Evolutionary conservation across 441 rosid genomes (phyloP).

Genomic region (Croton setiger): DNA sequence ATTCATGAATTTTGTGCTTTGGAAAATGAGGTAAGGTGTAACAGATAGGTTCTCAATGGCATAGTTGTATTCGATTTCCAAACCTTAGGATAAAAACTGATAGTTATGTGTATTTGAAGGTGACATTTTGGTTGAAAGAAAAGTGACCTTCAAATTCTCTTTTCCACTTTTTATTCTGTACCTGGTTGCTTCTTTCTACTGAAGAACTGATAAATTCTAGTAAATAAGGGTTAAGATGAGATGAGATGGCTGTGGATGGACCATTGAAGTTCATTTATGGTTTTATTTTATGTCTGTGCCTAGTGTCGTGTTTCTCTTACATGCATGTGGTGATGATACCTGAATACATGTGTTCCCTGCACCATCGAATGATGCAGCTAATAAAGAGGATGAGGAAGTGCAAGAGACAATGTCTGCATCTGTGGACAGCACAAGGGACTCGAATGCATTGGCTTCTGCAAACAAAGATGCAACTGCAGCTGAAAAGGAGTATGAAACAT

Average conservation of each 20-base stretch:
- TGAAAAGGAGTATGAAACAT: constrained; percentile 41
- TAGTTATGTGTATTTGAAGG: neutral
- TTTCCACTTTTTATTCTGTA: neutral
- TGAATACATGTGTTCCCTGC: neutral
- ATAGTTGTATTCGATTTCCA: neutral
- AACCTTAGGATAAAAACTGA: neutral
- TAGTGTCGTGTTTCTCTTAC: neutral
- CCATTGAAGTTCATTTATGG: neutral
- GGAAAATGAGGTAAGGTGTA: neutral
- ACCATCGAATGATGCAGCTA: constrained; percentile 31
- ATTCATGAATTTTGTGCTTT: neutral
- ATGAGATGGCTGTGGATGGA: constrained; percentile 1
- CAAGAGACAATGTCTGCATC: constrained; percentile 59
- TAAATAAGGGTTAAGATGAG: neutral
- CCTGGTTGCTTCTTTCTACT: neutral
- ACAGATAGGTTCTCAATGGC: neutral
- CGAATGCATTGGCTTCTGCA: constrained; percentile 26
- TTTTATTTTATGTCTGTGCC: neutral
- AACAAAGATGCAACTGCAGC: constrained; percentile 28
- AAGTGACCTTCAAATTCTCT: neutral
- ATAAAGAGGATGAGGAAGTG: constrained; percentile 57
- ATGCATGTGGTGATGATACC: neutral
- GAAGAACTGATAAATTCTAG: neutral
- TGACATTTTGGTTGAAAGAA: neutral
- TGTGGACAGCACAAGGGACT: constrained; percentile 43